Evolutionary conservation across 2,329 filamentous ascomycete species (phyloP), one percentile per base, ranked within the genome.

Genomic region (Chalara sp.): DNA sequence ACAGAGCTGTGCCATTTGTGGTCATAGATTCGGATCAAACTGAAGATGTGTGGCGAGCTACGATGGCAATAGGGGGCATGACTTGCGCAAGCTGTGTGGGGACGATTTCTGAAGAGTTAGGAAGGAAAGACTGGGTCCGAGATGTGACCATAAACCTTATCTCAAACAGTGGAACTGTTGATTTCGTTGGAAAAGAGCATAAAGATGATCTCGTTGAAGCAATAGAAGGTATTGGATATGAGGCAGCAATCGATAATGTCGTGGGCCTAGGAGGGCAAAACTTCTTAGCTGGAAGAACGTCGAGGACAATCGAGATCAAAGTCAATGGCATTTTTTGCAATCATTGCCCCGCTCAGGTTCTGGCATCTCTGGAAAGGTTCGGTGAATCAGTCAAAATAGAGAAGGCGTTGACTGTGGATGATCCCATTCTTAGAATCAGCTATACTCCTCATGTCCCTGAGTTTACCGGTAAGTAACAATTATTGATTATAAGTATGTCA

Each of bases 291-390:
- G 21, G 37, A 10, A 55, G 30, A 10, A 46, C 46, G 6, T 13
- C n/a, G 11, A 53, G 86, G 44, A 81, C 79, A 1, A 75, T 89
- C 2, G 78, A 84, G 50, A 80, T 91, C 51, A 68, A 68, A 39
- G 72, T 92, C 46, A 76, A 86, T 46, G 87, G 87, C 46, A 83
- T 91, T 70, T 89, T 86, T 66, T 91, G 87, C 67, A 73, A 78
- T 11, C 81, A 87, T 60, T 91, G 87, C 58, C 83, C 86, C 1
- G 70, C 73, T 5, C 73, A 79, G 31, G 76, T 88, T 32, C 64
- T 71, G 13, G 72, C 71, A 35, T 77, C 73, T 3, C 66, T 89
- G 11, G 69, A 69, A 5, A 71, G 75, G 2, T 80, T 84, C 57
- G 70, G 72, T 6, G 70, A 70, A 6, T 62, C 68, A 11, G 62